These are phyloP conservation scores for Colletotrichum sp. DNA, from an alignment of 2,329 filamentous ascomycete species.

Conservation along the genomic window DNA sequence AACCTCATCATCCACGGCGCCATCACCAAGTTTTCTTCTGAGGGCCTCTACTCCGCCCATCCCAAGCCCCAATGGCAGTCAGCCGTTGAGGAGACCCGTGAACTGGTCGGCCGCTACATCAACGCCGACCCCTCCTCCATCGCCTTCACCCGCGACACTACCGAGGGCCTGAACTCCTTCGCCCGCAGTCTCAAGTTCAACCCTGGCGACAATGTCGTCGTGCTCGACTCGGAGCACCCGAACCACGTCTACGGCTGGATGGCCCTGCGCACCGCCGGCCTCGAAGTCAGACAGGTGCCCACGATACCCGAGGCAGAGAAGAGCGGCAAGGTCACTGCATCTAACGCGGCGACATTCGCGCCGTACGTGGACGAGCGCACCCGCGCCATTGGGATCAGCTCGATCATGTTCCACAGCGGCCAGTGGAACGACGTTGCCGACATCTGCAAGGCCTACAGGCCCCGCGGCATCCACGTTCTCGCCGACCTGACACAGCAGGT, in stretches of 20 bases:
- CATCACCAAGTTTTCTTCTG: slow-evolving; percentile 27
- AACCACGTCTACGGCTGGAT: slow-evolving; percentile 36
- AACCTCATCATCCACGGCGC: slow-evolving; percentile 35
- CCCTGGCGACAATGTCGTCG: slow-evolving; percentile 36
- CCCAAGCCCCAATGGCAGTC: slow-evolving; percentile 24
- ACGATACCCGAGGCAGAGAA: slow-evolving; percentile 9
- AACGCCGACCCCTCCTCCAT: slow-evolving; percentile 27
- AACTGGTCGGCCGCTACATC: slow-evolving; percentile 31
- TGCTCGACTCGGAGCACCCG: slow-evolving; percentile 36
- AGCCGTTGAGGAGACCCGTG: neutral
- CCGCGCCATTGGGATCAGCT: slow-evolving; percentile 33
- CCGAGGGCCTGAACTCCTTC: slow-evolving; percentile 34
- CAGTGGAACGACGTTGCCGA: slow-evolving; percentile 33
- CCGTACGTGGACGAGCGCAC: slow-evolving; percentile 34
- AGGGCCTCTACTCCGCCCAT: slow-evolving; percentile 25
- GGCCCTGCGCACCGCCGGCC: slow-evolving; percentile 27
- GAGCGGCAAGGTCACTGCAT: slow-evolving; percentile 1
- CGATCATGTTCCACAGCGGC: slow-evolving; percentile 37
- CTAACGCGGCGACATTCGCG: slow-evolving; percentile 28
- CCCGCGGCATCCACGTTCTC: slow-evolving; percentile 34
- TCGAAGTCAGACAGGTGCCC: slow-evolving; percentile 32
- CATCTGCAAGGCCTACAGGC: slow-evolving; percentile 29
- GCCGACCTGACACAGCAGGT: slow-evolving; percentile 37
- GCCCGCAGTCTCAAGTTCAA: slow-evolving; percentile 27
- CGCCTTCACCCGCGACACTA: slow-evolving; percentile 37